These are phyloP conservation scores for Podila minutissima DNA, from an alignment of 192 early-diverging fungal species.

Conservation along the genomic window DNA sequence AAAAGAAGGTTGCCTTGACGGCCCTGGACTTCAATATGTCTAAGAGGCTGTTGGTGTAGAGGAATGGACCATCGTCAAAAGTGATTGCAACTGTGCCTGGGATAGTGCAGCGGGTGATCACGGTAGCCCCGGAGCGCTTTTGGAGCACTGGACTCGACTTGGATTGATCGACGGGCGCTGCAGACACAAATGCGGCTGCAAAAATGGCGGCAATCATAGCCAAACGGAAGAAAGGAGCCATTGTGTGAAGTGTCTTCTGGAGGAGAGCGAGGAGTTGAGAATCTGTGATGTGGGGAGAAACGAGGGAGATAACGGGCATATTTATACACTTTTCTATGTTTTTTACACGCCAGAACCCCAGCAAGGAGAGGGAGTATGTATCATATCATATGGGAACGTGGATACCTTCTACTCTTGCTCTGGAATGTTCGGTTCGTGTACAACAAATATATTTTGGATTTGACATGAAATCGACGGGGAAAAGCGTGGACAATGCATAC, in stretches of 20 bases:
- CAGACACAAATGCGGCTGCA: neutral
- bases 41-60: constrained; percentile 19
- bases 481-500: no score
- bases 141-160: neutral
- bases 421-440: no score
- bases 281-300: neutral
- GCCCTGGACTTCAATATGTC: constrained; percentile 7
- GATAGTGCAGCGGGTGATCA: constrained; percentile 39
- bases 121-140: neutral
- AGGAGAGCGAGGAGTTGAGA: neutral
- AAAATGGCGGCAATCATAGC: neutral
- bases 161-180: neutral
- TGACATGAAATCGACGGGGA: no score
- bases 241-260: neutral
- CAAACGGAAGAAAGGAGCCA: neutral
- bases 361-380: no score
- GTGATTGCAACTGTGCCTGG: constrained; percentile 53
- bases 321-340: no score
- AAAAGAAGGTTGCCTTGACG: constrained; percentile 45
- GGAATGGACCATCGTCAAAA: constrained; percentile 24
- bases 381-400: no score
- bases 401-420: no score
- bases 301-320: no score
- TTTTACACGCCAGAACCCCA: no score
- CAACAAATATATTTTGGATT: no score